These are phyloP conservation scores for Mesembryanthemum crystallinum DNA, from an alignment of 148 eudicot species.

Conservation along the genomic window DNA sequence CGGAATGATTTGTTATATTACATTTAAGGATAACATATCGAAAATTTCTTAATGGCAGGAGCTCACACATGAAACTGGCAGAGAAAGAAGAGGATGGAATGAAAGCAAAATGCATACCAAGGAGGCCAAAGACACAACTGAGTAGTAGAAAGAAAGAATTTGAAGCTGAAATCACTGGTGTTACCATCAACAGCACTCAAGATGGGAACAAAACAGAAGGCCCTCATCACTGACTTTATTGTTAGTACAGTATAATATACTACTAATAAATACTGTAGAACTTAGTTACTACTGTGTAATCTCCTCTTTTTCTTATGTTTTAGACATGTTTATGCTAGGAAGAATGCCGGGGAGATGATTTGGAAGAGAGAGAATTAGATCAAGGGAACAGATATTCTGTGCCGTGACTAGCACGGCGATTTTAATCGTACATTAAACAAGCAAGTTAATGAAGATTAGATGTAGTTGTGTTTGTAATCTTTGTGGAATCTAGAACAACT, in stretches of 20 bases:
- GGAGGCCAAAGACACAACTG: constrained; percentile 31
- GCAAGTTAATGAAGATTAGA: neutral
- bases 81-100: constrained; percentile 33
- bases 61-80: constrained; percentile 28
- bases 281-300: neutral
- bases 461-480: neutral
- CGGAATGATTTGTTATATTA: neutral
- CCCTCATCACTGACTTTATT: constrained; percentile 1
- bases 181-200: constrained; percentile 12
- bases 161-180: neutral
- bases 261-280: neutral
- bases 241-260: neutral
- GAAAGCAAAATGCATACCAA: constrained; percentile 39
- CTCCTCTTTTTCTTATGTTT: neutral
- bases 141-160: constrained; percentile 17
- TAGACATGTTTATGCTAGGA: neutral
- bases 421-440: constrained; percentile 8
- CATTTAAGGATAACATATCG: neutral
- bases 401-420: constrained; percentile 24
- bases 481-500: constrained; percentile 9
- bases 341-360: neutral
- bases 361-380: neutral
- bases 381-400: constrained; percentile 13
- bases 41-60: constrained; percentile 13
- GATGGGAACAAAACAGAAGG: neutral